These are phyloP conservation scores for Ilyonectria destructans DNA, from an alignment of 2,329 filamentous ascomycete species.

Conservation along the genomic window DNA sequence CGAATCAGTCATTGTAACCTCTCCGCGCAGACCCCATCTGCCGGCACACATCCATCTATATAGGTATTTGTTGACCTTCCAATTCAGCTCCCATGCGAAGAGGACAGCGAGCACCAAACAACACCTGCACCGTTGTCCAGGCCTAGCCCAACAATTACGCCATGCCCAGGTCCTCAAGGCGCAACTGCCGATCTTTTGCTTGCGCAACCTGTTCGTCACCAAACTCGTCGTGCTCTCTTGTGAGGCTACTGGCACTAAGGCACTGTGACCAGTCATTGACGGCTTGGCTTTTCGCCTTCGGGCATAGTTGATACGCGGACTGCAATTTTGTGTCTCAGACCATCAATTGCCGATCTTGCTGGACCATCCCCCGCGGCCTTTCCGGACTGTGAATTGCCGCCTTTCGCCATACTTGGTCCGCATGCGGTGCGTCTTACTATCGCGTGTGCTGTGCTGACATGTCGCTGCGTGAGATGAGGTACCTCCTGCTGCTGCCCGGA, in stretches of 20 bases:
- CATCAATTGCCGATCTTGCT: neutral
- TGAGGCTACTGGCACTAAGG: constrained; percentile 35
- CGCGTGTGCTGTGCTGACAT: constrained; percentile 1
- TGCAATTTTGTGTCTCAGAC: constrained; percentile 19
- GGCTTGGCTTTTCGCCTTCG: constrained; percentile 8
- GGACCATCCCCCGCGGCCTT: neutral
- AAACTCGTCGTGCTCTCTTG: constrained; percentile 5
- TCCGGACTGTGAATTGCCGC: neutral
- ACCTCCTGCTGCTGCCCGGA: neutral
- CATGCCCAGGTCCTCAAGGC: constrained; percentile 39
- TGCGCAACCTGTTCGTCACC: constrained; percentile 24
- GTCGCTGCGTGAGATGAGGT: constrained; percentile 7
- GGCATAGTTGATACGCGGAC: constrained; percentile 6
- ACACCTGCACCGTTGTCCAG: neutral
- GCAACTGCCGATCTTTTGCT: constrained; percentile 41
- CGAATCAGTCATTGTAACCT: constrained; percentile 10
- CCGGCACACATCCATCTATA: constrained; percentile 11
- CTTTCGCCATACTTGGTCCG: neutral
- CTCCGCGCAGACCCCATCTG: constrained; percentile 1
- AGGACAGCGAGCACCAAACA: constrained; percentile 12
- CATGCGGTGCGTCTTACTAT: neutral
- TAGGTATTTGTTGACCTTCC: neutral
- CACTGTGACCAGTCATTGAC: constrained; percentile 12
- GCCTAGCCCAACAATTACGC: constrained; percentile 31
- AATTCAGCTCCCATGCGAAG: neutral